Evolutionary conservation across 805 yeast species (phyloP), one percentile per base, ranked within the genome.

Genomic region (Torulaspora quercuum): DNA sequence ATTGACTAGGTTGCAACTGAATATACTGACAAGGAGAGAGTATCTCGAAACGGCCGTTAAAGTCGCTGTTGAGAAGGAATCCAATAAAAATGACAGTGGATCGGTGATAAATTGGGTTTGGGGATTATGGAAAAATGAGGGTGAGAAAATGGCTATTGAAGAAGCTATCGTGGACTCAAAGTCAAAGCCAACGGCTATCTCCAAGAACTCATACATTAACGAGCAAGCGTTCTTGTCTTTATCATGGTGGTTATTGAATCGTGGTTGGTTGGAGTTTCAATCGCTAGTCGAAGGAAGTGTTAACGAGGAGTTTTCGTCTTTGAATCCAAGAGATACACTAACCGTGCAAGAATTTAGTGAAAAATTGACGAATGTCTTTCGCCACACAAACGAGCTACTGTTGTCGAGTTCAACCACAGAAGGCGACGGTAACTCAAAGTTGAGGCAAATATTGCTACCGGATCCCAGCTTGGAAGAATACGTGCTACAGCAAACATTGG

Each of bases 211-310:
- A 4, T 77, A 80, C 53, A 62, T 73, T 21, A 70, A 80, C 24
- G 92, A 83, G 50, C 90, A 92, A 51, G 82, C 87, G 33, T 90
- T 83, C 56, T 68, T 90, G 30, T 82, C 95, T 0, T 73, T 87
- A 44, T 81, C 89, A 43, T 90, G 97, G 96, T 90, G 96, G 96
- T 61, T 90, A 29, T 67, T 90, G 33, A 88, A 90, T 59, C 76
- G 79, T 46, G 97, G 97, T 0, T 87, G 92, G 88, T 50, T 69
- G 14, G 64, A 69, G 21, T 63, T 85, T 22, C 69, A 75, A 14
- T 63, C 68, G 18, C 61, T 70, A 13, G 75, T 86, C 18, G 76
- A 77, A 50, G 54, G 59, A 1, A 64, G 74, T 3, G 89, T 90
- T 3, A 68, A 66, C 19, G 68, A 67, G 20, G 78, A 77, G 15